Base-by-base conservation (phyloP, 768 basidiomycete genomes). In the Amanita muscaria region DNA sequence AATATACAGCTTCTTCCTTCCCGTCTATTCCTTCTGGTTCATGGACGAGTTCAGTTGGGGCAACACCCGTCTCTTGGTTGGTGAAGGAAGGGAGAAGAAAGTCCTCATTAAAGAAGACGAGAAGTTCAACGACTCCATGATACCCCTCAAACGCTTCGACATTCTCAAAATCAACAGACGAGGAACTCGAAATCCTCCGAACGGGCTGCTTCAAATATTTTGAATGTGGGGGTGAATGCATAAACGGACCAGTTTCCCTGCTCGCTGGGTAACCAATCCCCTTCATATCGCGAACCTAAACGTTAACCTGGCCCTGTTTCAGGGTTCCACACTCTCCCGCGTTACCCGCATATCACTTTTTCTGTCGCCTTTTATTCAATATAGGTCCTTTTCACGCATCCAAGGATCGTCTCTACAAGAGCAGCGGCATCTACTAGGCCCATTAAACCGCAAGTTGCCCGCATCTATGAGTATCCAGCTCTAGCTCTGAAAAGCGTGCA, bases 1-100 rank as follows among this genome's bases (percentile, higher is more conserved):
- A 11, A 68, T 96, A 15, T 94, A 91, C 74, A 86, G 83, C 51
- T 90, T 97, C 76, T 86, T 94, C 77, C 67, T 97, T 4, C 92
- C 92, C 0, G 63, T 96, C 15, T 97, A 97, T 61, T 92, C 92
- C 0, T 94, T 93, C 79, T 97, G 92, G 92, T 88, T 87, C 55
- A 93, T 94, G 91, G 92, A 94, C 58, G 92, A 96, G 61, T 96
- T 94, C 65, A 82, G 84, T 59, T 94, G 89, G 88, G 87, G 89
- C 70, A 89, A 86, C 58, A 90, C 88, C 14, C 88, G 92, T 71
- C 70, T 93, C 24, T 90, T 94, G 49, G 82, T 94, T 47, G 91
- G 90, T 34, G 91, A 94, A 63, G 92, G 93, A 47, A 85, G 81
- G 57, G 87, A 88, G 53, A 96, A 96, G 78, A 96, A 91, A 65